A percentile compares a stretch with the other conserved stretches of the same genome.
Evolutionary conservation across 257 asterid genomes (phyloP).

Genomic region (Ocimum tenuiflorum): DNA sequence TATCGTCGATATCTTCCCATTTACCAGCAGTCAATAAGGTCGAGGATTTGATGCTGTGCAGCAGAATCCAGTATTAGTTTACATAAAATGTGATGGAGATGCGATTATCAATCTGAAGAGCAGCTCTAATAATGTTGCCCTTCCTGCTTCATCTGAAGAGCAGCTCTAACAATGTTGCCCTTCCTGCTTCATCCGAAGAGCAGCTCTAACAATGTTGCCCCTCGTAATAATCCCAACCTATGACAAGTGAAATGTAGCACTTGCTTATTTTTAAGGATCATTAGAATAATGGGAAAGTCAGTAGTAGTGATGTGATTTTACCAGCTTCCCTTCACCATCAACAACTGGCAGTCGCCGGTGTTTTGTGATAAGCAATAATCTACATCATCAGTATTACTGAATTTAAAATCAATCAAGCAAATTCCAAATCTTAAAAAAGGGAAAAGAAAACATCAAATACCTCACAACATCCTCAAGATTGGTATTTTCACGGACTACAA

Average conservation of each 20-base stretch:
- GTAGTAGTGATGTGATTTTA: neutral
- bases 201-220: slow-evolving; percentile 19
- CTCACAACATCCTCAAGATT: slow-evolving; percentile 74
- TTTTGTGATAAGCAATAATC: slow-evolving; percentile 62
- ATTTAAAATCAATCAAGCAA: neutral
- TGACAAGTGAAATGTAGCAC: neutral
- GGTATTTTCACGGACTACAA: slow-evolving; percentile 51
- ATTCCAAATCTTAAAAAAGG: neutral
- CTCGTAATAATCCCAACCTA: slow-evolving; percentile 18
- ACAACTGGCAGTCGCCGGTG: slow-evolving; percentile 26
- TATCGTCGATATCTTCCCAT: neutral
- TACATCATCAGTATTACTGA: slow-evolving; percentile 5
- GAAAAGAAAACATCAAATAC: slow-evolving; percentile 23
- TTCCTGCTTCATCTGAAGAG: neutral
- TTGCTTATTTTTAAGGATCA: neutral
- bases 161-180: too few relatives aligned
- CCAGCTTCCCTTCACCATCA: slow-evolving; percentile 21
- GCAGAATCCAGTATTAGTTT: neutral
- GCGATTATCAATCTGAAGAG: too few relatives aligned
- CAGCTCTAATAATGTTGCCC: too few relatives aligned
- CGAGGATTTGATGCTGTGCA: neutral
- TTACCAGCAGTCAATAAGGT: neutral
- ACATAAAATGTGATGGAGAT: neutral
- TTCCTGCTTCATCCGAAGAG: slow-evolving; percentile 13
- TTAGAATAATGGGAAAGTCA: neutral